phyloP scores from a whole-genome alignment of 164 flowering plant species.

The Vitis rotundifolia region DNA sequence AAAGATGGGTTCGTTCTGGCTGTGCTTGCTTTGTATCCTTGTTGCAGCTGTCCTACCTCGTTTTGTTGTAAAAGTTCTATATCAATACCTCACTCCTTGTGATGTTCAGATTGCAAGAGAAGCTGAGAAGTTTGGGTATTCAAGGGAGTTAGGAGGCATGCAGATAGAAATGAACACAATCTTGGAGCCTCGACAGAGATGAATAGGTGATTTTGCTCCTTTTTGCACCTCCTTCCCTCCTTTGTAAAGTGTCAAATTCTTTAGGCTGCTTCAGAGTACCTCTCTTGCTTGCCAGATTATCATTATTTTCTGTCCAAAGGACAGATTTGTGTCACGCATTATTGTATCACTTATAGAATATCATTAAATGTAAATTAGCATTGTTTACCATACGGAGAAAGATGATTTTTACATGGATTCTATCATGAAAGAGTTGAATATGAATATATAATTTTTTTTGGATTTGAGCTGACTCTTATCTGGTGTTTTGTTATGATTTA shows the following conservation, averaged over 20 bases:
- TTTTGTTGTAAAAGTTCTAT: slow-evolving; percentile 59
- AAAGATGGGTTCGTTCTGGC: slow-evolving; percentile 58
- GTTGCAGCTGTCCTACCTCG: slow-evolving; percentile 73
- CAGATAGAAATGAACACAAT: slow-evolving; percentile 65
- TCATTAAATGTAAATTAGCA: slow-evolving; percentile 25
- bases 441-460: background rate
- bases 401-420: background rate
- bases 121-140: slow-evolving; percentile 64
- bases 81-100: slow-evolving; percentile 47
- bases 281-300: slow-evolving; percentile 16
- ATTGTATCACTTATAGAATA: background rate
- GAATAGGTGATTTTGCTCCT: slow-evolving; percentile 12
- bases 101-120: slow-evolving; percentile 85
- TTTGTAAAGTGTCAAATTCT: slow-evolving; percentile 24
- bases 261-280: slow-evolving; percentile 29
- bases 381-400: background rate
- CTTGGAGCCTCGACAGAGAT: slow-evolving; percentile 26
- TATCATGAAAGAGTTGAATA: background rate
- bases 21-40: slow-evolving; percentile 60
- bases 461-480: too few species aligned
- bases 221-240: background rate
- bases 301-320: slow-evolving; percentile 40
- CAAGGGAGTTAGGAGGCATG: slow-evolving; percentile 25
- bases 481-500: background rate
- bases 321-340: slow-evolving; percentile 24